Base-by-base conservation (phyloP, 352 stramenopile species). In the Globisporangium megalacanthum region DNA sequence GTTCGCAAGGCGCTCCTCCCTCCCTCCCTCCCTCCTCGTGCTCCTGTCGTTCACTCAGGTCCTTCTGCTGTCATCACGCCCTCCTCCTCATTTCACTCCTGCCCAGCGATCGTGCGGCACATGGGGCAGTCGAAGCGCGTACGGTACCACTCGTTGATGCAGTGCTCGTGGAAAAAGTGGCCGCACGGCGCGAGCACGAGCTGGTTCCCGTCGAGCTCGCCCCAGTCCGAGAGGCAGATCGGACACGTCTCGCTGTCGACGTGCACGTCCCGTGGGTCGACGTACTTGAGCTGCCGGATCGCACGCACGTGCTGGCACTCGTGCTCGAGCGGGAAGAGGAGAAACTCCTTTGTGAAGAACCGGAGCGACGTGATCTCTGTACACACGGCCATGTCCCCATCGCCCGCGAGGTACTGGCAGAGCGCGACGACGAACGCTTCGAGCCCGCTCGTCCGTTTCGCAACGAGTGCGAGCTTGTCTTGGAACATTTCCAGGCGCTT, bases 71-170 rank as follows among this genome's bases (percentile, higher is more conserved):
- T 47, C 41, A 14, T 47, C 17, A 22, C 14, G 11, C 17, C 41
- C 4, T 9, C 41, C 19, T 22, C 9, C 5, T 17, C 39, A 14
- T n/a, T 17, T n/a, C 22, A 55, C 48, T 79, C 78, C 58, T 74
- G 52, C 25, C 84, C 84, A 10, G 82, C 84, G 50, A 94, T 91
- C 9, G 81, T 87, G 41, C 84, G 79, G 65, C 84, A 94, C 83
- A 94, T 94, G 59, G 84, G 84, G 75, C 84, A 94, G 65, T 94
- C 84, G 29, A 94, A 94, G 55, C 84, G 77, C 52, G 84, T 94
- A 46, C 79, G 78, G 67, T 94, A 94, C 84, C 84, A 94, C 64
- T 94, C 84, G 57, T 91, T 94, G 49, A 94, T 94, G 70, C 84
- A 94, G 64, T 92, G 79, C 56, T 90, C 84, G 61, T 94, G 84